These are phyloP conservation scores for Alternaria brassicae DNA, from an alignment of 2,329 filamentous ascomycete species.

Conservation along the genomic window DNA sequence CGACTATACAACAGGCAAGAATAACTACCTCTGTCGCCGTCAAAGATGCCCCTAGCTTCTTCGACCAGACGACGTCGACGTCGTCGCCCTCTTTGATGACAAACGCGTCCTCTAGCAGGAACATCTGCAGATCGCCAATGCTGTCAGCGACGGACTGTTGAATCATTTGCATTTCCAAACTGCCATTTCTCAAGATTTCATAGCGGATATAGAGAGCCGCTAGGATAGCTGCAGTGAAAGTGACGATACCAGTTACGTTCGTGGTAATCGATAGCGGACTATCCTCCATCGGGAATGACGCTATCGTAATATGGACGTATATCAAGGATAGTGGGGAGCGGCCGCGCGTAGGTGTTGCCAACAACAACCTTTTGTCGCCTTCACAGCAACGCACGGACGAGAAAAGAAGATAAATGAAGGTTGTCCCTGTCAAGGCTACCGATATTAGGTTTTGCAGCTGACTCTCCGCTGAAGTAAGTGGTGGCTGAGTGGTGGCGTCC, in stretches of 20 bases:
- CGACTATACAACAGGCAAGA: background rate
- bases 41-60: background rate
- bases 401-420: no score
- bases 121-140: background rate
- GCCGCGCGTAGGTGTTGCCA: no score
- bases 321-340: no score
- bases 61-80: background rate
- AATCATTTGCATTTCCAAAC: background rate
- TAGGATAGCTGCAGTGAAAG: background rate
- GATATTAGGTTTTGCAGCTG: no score
- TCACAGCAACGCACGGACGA: no score
- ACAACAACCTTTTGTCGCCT: no score
- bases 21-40: background rate
- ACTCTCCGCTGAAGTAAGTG: no score
- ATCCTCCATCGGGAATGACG: background rate
- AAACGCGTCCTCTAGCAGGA: background rate
- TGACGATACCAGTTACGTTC: background rate
- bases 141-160: accelerated
- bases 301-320: no score
- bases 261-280: background rate
- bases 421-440: no score
- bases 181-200: background rate
- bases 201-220: background rate
- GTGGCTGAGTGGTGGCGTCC: no score
- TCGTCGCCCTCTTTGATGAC: background rate